Evolutionary conservation across 768 basidiomycete genomes (phyloP).

Genomic region (Serpula lacrymans): DNA sequence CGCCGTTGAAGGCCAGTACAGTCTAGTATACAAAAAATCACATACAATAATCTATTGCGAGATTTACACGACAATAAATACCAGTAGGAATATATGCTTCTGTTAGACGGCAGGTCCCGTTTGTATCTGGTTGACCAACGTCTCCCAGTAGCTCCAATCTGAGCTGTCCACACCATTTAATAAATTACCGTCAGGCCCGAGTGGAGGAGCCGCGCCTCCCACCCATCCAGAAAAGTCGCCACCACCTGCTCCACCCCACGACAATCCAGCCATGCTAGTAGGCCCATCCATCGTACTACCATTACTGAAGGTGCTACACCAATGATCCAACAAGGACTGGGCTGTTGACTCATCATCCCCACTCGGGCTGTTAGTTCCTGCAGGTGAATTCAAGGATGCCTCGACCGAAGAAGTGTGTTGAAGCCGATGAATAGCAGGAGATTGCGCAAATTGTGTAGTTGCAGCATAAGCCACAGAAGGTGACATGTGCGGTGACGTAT

Average conservation of each 20-base stretch:
- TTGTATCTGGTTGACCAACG: conserved; percentile 57
- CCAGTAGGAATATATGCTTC: background rate
- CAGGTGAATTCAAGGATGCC: conserved; percentile 50
- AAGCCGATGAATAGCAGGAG: conserved; percentile 59
- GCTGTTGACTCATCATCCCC: conserved; percentile 75
- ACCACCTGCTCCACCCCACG: conserved; percentile 59
- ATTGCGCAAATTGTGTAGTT: conserved; percentile 25
- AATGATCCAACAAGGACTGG: conserved; percentile 77
- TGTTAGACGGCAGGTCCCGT: conserved; percentile 30
- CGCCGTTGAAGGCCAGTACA: too few relatives aligned
- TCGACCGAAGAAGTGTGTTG: conserved; percentile 47
- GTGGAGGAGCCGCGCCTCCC: conserved; percentile 35
- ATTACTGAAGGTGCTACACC: conserved; percentile 79
- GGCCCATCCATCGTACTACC: conserved; percentile 48
- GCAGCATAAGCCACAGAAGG: conserved; percentile 15
- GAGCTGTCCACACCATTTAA: conserved; percentile 55
- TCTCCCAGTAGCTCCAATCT: conserved; percentile 83
- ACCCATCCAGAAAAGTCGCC: conserved; percentile 61
- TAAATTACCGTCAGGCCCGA: conserved; percentile 41
- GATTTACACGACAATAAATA: conserved; percentile 1
- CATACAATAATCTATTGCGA: conserved; percentile 2
- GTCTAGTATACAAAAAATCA: too few relatives aligned
- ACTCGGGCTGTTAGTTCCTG: conserved; percentile 63
- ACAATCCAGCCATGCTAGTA: conserved; percentile 42
- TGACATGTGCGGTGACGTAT: conserved; percentile 16